Conservation (phyloP, 2,329 filamentous ascomycete genomes). For the Aspergillus transmontanensis region DNA sequence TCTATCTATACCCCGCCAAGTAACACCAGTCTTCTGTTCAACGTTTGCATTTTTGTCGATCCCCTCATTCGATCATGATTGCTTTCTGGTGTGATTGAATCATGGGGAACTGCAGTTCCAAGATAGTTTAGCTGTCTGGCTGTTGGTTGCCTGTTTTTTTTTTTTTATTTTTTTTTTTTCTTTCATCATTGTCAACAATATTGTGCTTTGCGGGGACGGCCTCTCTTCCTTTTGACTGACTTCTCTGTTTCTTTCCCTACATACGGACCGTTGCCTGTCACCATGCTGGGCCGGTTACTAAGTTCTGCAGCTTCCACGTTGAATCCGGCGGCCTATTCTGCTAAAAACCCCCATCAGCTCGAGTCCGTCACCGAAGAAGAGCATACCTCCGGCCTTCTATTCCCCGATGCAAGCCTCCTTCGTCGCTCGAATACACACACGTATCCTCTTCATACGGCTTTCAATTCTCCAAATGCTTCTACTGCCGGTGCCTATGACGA, state of each 20-base stretch:
- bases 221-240: constrained; percentile 5
- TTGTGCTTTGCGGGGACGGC: constrained; percentile 3
- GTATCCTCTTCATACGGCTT: constrained; percentile 45
- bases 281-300: constrained; percentile 47
- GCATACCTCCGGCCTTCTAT: constrained; percentile 51
- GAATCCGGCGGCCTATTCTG: constrained; percentile 43
- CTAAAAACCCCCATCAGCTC: constrained; percentile 41
- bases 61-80: constrained; percentile 29
- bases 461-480: constrained; percentile 47
- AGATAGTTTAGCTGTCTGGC: constrained; percentile 32
- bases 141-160: constrained; percentile 14
- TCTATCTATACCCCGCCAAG: not conserved
- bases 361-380: constrained; percentile 54
- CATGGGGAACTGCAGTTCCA: constrained; percentile 38
- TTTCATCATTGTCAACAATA: not conserved
- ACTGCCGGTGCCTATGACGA: constrained; percentile 50
- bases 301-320: constrained; percentile 48
- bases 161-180: not conserved
- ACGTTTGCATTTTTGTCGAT: not conserved
- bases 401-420: constrained; percentile 48
- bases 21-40: not conserved
- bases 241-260: constrained; percentile 18
- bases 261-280: constrained; percentile 24
- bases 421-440: constrained; percentile 44
- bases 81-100: constrained; percentile 29